Conservation (phyloP, 176 grass and related monocot genomes). For the Phragmites australis region DNA sequence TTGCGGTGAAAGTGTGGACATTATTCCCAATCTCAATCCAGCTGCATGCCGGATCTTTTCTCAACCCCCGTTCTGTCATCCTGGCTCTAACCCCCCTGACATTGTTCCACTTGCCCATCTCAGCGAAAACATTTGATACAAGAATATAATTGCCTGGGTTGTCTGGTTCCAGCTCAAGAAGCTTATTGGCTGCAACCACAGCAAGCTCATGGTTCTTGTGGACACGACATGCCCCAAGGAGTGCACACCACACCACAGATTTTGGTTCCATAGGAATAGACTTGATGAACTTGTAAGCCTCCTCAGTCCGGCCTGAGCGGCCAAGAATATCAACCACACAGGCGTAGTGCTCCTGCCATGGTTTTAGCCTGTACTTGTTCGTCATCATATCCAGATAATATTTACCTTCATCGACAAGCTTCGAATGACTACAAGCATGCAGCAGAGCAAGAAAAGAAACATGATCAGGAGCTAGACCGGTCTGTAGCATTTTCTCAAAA, state of each 20-base stretch:
- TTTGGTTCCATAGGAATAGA: constrained; percentile 68
- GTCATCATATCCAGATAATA: constrained; percentile 71
- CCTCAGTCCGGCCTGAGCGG: constrained; percentile 58
- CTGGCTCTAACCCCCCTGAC: constrained; percentile 55
- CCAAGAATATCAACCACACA: constrained; percentile 84
- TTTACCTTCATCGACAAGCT: constrained; percentile 63
- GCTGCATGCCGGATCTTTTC: constrained; percentile 78
- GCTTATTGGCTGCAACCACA: constrained; percentile 58
- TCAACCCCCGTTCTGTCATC: constrained; percentile 61
- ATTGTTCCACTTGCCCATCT: constrained; percentile 70
- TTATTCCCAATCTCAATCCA: constrained; percentile 71
- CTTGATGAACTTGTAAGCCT: constrained; percentile 71
- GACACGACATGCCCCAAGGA: constrained; percentile 73
- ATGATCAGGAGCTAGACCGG: constrained; percentile 70
- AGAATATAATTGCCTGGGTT: constrained; percentile 81
- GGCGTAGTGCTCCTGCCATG: constrained; percentile 85
- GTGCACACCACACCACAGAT: constrained; percentile 75
- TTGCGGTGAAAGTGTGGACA: constrained; percentile 57
- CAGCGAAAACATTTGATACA: constrained; percentile 74
- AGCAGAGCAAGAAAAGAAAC: constrained; percentile 73
- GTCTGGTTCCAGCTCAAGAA: constrained; percentile 68
- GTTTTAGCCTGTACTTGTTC: constrained; percentile 52
- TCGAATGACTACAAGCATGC: constrained; percentile 84
- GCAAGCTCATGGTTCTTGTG: constrained; percentile 62
- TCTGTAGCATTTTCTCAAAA: constrained; percentile 57